Base-by-base conservation (phyloP, 371 early-diverging fungal species). In the Lichtheimia corymbifera region DNA sequence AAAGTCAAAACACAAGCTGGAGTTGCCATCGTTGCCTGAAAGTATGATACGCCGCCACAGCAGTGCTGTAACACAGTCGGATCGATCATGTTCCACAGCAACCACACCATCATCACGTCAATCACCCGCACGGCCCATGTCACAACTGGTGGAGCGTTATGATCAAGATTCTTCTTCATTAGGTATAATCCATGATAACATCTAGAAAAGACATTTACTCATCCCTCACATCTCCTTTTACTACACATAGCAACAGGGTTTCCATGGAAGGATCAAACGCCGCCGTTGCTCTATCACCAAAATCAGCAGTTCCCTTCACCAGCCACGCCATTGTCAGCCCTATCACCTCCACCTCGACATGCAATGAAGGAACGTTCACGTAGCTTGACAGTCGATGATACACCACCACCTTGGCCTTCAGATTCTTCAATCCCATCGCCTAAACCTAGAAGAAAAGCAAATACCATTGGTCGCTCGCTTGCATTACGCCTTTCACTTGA, bases 401-500 rank as follows among this genome's bases (percentile, higher is more conserved):
- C 60, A 17, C 35, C 35, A 35, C 22, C 35, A 44, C 18, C 50
- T 14, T 12, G 20, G 27, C 57, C 61, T 40, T 28, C 65, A 14
- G 42, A 1, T 40, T 27, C 55, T 40, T 44, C 25, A 50, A 18
- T 17, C n/a, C 41, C 52, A 41, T 57, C 25, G n/a, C 51, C 50
- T 11, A 40, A 4, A 47, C 7, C 45, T 18, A 4, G 35, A 52
- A 47, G 50, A 3, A 52, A 58, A 27, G 57, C 54, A 43, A 50
- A 25, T 15, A 58, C 58, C 7, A 58, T 54, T 41, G 27, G 42
- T 18, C 59, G 56, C 20, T 55, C 73, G 1, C 64, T 62, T 9
- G 60, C 73, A 5, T 45, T 74, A 15, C 67, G 77, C 0, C 53
- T 77, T 11, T 77, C 77, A 24, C 30, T 77, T 14, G 77, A 77